Conservation (phyloP, 139 green algal genomes). For the Chlorokybus atmophyticus region DNA sequence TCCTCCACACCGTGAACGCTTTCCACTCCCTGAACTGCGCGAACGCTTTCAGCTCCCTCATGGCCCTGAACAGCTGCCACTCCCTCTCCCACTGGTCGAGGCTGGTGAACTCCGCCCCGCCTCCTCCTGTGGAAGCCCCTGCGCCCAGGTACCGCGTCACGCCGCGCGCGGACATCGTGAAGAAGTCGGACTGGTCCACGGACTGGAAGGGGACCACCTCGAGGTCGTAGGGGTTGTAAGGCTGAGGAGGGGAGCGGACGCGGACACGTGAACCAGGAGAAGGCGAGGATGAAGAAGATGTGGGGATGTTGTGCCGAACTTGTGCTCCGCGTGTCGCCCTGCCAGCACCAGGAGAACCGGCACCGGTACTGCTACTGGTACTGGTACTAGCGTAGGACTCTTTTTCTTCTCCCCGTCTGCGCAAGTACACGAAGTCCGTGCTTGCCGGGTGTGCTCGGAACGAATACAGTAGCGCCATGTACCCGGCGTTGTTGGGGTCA, state of each 20-base stretch:
- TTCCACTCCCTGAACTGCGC: slow-evolving; percentile 63
- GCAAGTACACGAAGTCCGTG: slow-evolving; percentile 25
- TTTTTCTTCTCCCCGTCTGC: no score
- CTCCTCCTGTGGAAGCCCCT: slow-evolving; percentile 14
- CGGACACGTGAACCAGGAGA: no score
- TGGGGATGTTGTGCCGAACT: no score
- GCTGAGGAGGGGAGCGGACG: background rate
- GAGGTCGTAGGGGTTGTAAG: slow-evolving; percentile 71
- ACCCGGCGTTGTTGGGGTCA: no score
- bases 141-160: slow-evolving; percentile 49
- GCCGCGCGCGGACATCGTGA: slow-evolving; percentile 56
- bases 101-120: slow-evolving; percentile 53
- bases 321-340: no score
- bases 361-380: no score
- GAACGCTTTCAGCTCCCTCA: slow-evolving; percentile 50
- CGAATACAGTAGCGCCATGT: background rate
- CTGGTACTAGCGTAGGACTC: no score
- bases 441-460: background rate
- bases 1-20: slow-evolving; percentile 48
- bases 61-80: slow-evolving; percentile 46
- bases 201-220: slow-evolving; percentile 38
- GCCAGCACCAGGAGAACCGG: no score
- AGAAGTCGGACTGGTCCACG: slow-evolving; percentile 52
- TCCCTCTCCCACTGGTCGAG: slow-evolving; percentile 64
- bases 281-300: no score